phyloP scores from a whole-genome alignment of 2,329 filamentous ascomycete species.

The Verticillium klebahnii region DNA sequence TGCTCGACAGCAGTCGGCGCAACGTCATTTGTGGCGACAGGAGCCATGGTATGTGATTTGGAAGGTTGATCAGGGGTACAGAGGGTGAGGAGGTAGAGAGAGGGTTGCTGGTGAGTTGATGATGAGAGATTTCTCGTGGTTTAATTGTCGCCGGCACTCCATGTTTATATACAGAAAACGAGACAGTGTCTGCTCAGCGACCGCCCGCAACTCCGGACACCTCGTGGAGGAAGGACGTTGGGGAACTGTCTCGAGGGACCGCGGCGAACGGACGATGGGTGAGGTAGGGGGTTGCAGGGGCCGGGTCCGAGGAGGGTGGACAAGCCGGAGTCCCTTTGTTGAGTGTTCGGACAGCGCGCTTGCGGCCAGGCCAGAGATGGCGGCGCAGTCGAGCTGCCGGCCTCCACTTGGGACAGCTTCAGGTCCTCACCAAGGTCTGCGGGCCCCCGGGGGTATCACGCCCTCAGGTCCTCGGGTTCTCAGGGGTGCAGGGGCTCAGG shows the following conservation, averaged over 20 bases:
- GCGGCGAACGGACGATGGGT: background rate
- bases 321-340: background rate
- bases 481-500: background rate
- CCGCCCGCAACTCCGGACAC: background rate
- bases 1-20: conserved; percentile 6
- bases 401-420: background rate
- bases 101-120: background rate
- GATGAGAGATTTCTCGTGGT: background rate
- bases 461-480: background rate
- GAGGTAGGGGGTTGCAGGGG: background rate
- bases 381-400: background rate
- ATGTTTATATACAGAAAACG: background rate
- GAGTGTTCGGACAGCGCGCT: background rate
- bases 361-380: background rate
- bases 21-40: conserved; percentile 16
- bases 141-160: background rate
- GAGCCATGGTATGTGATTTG: conserved; percentile 17
- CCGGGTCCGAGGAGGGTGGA: background rate
- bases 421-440: background rate
- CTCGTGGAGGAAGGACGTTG: background rate
- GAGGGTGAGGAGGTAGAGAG: background rate
- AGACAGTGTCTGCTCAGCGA: background rate
- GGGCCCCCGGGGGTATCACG: too few species aligned
- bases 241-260: background rate
- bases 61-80: conserved; percentile 9